Evolutionary conservation across 768 basidiomycete genomes (phyloP).

Genomic region (Leucosporidium creatinivorum): DNA sequence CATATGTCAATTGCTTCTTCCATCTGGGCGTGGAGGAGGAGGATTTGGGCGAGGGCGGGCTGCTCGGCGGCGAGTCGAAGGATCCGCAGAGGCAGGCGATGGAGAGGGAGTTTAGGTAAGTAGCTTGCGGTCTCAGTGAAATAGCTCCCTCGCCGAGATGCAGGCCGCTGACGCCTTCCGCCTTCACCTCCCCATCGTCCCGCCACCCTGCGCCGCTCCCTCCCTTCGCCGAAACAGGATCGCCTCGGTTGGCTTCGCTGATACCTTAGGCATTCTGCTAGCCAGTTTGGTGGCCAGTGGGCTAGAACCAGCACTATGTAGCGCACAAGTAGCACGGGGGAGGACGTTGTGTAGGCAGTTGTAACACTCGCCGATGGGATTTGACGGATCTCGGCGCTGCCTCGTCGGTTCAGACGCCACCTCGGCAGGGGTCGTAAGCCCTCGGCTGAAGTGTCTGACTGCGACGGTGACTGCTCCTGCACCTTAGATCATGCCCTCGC

Average conservation of each 20-base stretch:
- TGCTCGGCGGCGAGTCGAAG: constrained; percentile 40
- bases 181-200: no score
- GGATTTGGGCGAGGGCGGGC: constrained; percentile 48
- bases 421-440: no score
- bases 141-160: no score
- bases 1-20: constrained; percentile 86
- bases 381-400: no score
- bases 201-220: no score
- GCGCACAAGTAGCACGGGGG: constrained; percentile 58
- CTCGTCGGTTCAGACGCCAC: no score
- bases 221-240: constrained; percentile 45
- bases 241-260: constrained; percentile 77
- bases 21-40: constrained; percentile 56
- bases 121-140: no score
- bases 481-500: no score
- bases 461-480: no score
- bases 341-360: constrained; percentile 63
- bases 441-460: no score
- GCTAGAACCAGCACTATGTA: constrained; percentile 27
- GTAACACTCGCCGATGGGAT: constrained; percentile 37
- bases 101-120: constrained; percentile 49
- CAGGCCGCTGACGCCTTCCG: no score
- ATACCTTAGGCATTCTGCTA: constrained; percentile 63
- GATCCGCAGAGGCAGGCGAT: constrained; percentile 52
- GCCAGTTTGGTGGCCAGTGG: constrained; percentile 49